phyloP scores from a whole-genome alignment of 176 grass and related monocot genomes.

The Hsuehochloa calcarea region DNA sequence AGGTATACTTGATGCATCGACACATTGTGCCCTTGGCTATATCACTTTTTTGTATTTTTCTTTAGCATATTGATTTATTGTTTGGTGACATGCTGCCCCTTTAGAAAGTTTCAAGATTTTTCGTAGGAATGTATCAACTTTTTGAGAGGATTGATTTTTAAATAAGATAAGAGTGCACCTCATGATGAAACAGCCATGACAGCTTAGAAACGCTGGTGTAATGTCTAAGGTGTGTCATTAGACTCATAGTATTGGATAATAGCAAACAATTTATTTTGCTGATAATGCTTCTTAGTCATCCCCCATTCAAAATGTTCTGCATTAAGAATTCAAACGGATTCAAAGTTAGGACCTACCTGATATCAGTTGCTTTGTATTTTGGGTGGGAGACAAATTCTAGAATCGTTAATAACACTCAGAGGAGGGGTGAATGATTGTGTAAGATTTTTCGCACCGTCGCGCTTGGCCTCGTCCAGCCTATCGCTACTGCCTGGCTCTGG shows the following conservation, averaged over 20 bases:
- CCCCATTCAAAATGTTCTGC: background rate
- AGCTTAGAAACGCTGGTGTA: background rate
- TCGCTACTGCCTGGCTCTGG: too few species aligned
- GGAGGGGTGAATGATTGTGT: too few species aligned
- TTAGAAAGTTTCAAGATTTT: background rate
- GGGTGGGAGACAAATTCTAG: background rate
- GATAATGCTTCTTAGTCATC: background rate
- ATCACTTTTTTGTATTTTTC: background rate
- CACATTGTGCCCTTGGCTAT: background rate
- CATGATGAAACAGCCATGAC: background rate
- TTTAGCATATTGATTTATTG: background rate
- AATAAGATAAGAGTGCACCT: background rate
- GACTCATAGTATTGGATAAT: background rate
- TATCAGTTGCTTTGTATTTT: background rate
- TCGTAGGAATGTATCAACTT: background rate
- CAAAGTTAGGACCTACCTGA: background rate
- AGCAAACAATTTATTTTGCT: background rate
- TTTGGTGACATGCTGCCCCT: background rate
- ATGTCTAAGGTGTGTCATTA: background rate
- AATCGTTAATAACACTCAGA: too few species aligned
- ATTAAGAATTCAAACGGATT: background rate
- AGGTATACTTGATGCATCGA: background rate
- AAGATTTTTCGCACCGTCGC: too few species aligned
- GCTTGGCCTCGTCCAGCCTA: too few species aligned
- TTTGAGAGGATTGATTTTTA: background rate